phyloP scores from a whole-genome alignment of 2,329 filamentous ascomycete genomes.

The Botrytis hyacinthi region DNA sequence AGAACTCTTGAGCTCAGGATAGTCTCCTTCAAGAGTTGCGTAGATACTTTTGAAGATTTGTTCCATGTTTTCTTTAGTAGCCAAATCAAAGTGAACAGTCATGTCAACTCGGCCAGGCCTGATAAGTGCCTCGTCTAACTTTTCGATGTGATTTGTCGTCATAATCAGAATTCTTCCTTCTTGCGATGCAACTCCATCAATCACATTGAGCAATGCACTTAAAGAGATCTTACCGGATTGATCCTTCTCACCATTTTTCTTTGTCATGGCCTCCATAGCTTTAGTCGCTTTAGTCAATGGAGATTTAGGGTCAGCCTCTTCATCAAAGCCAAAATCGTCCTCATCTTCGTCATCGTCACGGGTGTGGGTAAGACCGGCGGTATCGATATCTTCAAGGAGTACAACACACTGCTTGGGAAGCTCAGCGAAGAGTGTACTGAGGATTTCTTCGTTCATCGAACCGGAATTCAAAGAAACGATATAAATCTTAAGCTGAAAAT shows the following conservation, averaged over 20 bases:
- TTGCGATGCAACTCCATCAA: conserved; percentile 65
- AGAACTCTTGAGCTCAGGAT: conserved; percentile 13
- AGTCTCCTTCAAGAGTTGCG: conserved; percentile 41
- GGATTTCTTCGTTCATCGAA: conserved; percentile 62
- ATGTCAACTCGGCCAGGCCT: conserved; percentile 62
- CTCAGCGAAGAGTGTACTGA: conserved; percentile 61
- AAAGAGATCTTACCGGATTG: conserved; percentile 48
- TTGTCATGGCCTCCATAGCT: conserved; percentile 34
- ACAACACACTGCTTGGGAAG: conserved; percentile 70
- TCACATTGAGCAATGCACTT: conserved; percentile 64
- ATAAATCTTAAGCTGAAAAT: conserved; percentile 69
- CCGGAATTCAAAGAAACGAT: conserved; percentile 57
- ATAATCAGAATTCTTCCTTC: conserved; percentile 69
- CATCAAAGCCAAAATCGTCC: conserved; percentile 10
- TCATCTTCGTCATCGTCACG: conserved; percentile 27
- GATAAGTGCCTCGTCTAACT: conserved; percentile 59
- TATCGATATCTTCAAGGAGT: conserved; percentile 74
- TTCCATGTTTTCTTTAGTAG: conserved; percentile 32
- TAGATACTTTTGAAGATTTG: conserved; percentile 38
- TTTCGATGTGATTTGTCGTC: conserved; percentile 66
- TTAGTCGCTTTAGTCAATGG: neutral
- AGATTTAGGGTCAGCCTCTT: neutral
- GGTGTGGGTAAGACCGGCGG: conserved; percentile 62
- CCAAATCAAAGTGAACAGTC: conserved; percentile 51
- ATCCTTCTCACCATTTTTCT: conserved; percentile 39